phyloP scores from a whole-genome alignment of 2,329 filamentous ascomycete genomes.

The Hansfordia pulvinata region DNA sequence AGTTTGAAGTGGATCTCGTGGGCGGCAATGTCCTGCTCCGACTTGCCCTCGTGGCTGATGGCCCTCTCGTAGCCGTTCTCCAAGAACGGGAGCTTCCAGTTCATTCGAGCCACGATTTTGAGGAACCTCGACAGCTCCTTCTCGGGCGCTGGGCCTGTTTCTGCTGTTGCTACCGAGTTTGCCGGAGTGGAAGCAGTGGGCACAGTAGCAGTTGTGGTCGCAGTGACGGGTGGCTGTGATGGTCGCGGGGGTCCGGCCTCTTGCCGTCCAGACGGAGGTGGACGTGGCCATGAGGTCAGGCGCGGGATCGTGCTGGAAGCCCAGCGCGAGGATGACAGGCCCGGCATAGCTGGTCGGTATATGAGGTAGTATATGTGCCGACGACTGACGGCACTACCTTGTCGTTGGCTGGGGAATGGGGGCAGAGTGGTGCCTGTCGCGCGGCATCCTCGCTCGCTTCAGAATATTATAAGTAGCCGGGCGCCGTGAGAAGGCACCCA shows the following conservation, averaged over 20 bases:
- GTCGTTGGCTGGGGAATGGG: too few relatives aligned
- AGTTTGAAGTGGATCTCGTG: conserved; percentile 59
- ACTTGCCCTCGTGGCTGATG: conserved; percentile 22
- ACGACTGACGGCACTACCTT: too few relatives aligned
- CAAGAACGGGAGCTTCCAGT: conserved; percentile 51
- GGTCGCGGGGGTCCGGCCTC: too few relatives aligned
- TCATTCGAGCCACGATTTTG: conserved; percentile 44
- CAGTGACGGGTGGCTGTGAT: background rate
- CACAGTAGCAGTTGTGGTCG: too few relatives aligned
- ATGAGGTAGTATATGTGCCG: too few relatives aligned
- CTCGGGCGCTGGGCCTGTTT: conserved; percentile 9
- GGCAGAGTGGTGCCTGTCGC: too few relatives aligned
- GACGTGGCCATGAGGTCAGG: conserved; percentile 5
- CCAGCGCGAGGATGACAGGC: conserved; percentile 12
- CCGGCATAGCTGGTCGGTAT: too few relatives aligned
- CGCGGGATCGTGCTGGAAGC: conserved; percentile 3
- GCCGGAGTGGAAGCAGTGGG: conserved; percentile 1
- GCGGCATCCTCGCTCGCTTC: too few relatives aligned
- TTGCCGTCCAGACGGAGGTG: conserved; percentile 4
- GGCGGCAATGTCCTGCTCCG: conserved; percentile 14
- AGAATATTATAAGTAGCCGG: too few relatives aligned
- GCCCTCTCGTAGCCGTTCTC: conserved; percentile 41
- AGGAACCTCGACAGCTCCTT: conserved; percentile 40
- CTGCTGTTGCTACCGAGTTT: background rate
- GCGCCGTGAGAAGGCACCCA: too few relatives aligned